phyloP scores from a whole-genome alignment of 768 basidiomycete genomes.

The Tephrocybe sp. region DNA sequence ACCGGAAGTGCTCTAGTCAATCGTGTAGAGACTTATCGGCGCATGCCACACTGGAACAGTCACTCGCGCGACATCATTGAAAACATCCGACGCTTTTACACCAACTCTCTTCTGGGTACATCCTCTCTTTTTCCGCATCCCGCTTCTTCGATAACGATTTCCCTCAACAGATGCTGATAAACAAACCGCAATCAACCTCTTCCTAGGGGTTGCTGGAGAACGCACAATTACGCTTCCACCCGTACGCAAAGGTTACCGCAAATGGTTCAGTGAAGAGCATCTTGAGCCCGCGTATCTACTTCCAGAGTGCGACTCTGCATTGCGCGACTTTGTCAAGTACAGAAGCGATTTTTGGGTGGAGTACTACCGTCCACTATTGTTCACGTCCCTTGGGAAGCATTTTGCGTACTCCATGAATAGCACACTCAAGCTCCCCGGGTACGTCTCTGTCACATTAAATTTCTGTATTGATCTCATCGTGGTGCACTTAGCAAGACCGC shows the following conservation, averaged over 20 bases:
- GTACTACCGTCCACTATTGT: constrained; percentile 82
- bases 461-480: background rate
- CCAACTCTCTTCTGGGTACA: constrained; percentile 86
- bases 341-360: constrained; percentile 83
- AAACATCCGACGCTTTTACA: constrained; percentile 91
- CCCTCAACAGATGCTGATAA: constrained; percentile 81
- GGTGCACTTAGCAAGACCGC: constrained; percentile 55
- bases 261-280: constrained; percentile 80
- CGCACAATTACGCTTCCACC: constrained; percentile 46
- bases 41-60: constrained; percentile 96
- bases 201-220: constrained; percentile 73
- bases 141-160: background rate
- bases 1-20: constrained; percentile 96
- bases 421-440: constrained; percentile 82
- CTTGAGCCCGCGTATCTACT: constrained; percentile 66
- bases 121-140: background rate
- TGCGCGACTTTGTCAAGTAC: constrained; percentile 56
- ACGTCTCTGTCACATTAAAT: constrained; percentile 18
- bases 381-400: constrained; percentile 83
- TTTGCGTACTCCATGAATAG: constrained; percentile 94
- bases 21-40: constrained; percentile 91
- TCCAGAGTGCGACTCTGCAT: constrained; percentile 59
- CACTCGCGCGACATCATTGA: constrained; percentile 96
- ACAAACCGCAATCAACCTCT: constrained; percentile 96
- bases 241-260: constrained; percentile 70